Percentiles rank a stretch among this genome's conserved stretches.
These are phyloP conservation scores for Schwanniomyces occidentalis DNA, from an alignment of 805 yeast species.

Conservation along the genomic window DNA sequence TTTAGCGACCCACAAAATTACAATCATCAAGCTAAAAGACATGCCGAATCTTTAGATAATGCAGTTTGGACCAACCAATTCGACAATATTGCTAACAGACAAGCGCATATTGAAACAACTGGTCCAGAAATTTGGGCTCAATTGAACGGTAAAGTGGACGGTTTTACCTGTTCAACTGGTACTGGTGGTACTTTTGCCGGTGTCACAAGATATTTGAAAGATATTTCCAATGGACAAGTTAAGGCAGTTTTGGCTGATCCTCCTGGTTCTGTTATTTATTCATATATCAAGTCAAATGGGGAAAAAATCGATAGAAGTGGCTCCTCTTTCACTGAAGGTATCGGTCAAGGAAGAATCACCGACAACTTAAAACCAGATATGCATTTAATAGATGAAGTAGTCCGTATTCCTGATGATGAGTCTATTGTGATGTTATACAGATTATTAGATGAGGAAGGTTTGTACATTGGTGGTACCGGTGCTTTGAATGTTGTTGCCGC, in stretches of 20 bases:
- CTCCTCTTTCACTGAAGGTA: constrained; percentile 90
- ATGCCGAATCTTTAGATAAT: constrained; percentile 71
- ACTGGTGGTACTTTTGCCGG: constrained; percentile 95
- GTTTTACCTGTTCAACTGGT: constrained; percentile 88
- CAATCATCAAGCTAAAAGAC: constrained; percentile 84
- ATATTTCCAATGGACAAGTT: constrained; percentile 59
- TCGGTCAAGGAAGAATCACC: constrained; percentile 94
- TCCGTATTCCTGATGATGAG: constrained; percentile 74
- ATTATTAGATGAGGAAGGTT: constrained; percentile 84
- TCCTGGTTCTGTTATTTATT: constrained; percentile 85
- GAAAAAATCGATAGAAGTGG: constrained; percentile 71
- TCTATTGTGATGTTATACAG: constrained; percentile 83
- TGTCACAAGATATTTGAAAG: constrained; percentile 72
- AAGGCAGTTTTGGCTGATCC: constrained; percentile 84
- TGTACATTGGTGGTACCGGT: constrained; percentile 87
- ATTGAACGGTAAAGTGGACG: constrained; percentile 73
- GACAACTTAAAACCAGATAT: constrained; percentile 75
- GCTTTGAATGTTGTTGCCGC: constrained; percentile 93
- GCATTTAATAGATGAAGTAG: constrained; percentile 75
- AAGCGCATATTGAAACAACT: constrained; percentile 84
- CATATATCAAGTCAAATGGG: constrained; percentile 73
- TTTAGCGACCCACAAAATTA: constrained; percentile 79
- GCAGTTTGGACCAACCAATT: constrained; percentile 95
- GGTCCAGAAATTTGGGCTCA: constrained; percentile 96
- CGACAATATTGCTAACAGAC: constrained; percentile 84